A percentile compares a stretch with the other conserved stretches of the same genome.
These are phyloP conservation scores for Colletotrichum sp. DNA, from an alignment of 2,329 filamentous ascomycete genomes.

Conservation along the genomic window DNA sequence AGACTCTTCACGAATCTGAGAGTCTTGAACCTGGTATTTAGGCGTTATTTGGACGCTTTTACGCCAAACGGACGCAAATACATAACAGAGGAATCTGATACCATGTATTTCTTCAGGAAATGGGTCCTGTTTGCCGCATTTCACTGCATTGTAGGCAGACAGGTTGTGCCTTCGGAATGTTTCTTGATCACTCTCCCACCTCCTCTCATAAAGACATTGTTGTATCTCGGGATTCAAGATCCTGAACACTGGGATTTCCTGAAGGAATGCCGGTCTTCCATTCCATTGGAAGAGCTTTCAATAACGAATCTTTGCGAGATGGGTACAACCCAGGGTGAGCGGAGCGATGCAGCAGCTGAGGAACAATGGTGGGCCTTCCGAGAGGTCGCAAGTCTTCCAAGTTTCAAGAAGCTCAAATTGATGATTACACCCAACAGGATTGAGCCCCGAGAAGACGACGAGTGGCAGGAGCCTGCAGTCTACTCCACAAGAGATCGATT, in stretches of 20 bases:
- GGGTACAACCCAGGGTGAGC: neutral
- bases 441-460: neutral
- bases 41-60: neutral
- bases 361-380: neutral
- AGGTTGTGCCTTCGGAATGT: neutral
- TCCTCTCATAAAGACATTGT: neutral
- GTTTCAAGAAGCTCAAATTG: neutral
- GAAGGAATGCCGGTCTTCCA: neutral
- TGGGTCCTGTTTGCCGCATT: neutral
- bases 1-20: neutral
- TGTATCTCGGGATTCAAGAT: neutral
- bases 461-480: neutral
- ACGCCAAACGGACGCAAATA: neutral
- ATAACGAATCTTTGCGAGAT: neutral
- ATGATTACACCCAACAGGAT: neutral
- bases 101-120: neutral
- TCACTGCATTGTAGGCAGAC: neutral
- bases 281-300: neutral
- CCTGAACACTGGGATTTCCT: neutral
- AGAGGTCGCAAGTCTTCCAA: neutral
- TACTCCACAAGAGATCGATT: neutral
- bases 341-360: neutral
- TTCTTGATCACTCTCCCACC: neutral
- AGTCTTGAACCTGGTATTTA: neutral
- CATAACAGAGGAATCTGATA: neutral